Evolutionary conservation across 2,329 filamentous ascomycete species (phyloP), one percentile per base, ranked within the genome.

Genomic region (Epichloe sp.): DNA sequence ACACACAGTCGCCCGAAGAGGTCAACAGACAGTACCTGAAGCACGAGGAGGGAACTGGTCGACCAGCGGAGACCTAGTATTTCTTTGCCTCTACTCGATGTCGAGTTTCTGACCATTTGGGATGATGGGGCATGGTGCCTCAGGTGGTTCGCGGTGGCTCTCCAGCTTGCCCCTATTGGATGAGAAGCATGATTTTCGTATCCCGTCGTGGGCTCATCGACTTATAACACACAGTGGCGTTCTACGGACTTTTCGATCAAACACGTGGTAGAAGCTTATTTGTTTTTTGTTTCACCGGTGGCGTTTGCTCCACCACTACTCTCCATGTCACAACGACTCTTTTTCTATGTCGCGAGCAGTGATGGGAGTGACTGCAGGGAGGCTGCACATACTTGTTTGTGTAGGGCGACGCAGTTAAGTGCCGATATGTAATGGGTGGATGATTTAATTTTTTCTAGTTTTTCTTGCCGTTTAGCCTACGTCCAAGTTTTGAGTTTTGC

Each of bases 11-110:
- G 7, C 71, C 72, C 2, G 77, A 79, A 17, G 77, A 80, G 48
- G 74, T 79, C 44, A 74, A 77, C 52, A 67, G 74, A 42, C 77
- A 80, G 57, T 60, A 80, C 52, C 72, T 75, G 56, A 58, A 66
- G 52, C 71, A 75, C 55, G 69, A 73, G 17, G 65, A 61, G 37
- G 44, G 52, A 7, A 43, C 56, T 44, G 44, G 50, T 47, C 56
- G 56, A 53, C 43, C 55, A 45, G 51, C 55, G 47, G 57, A 54
- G 36, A 56, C 59, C 45, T 60, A 56, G 50, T 42, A 52, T 53
- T 48, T 52, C 44, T 38, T 46, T 54, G 48, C 26, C 17, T 42
- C 17, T 21, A 31, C 10, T 26, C 4, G 6, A 17, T 12, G 36
- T 26, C 15, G 35, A 26, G 14, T 11, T 36, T 40, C 8, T 31